Percentiles rank a stretch among this genome's conserved stretches.
Evolutionary conservation across 2,329 filamentous ascomycete species (phyloP).

Genomic region (Venturia effusa): DNA sequence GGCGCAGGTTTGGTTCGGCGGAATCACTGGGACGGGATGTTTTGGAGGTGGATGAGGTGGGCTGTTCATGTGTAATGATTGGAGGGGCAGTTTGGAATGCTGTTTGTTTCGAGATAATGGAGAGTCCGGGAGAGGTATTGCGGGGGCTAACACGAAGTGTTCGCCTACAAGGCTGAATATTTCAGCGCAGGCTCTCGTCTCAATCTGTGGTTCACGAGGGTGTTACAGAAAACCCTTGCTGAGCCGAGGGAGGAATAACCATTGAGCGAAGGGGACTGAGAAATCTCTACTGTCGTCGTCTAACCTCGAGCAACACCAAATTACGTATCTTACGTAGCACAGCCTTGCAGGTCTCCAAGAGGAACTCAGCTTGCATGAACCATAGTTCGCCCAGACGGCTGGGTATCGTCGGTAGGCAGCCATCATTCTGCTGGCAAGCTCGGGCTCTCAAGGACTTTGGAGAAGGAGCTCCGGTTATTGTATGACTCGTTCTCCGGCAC

Average conservation of each 20-base stretch:
- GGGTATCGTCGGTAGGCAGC: background rate
- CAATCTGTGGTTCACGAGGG: background rate
- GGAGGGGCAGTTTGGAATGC: background rate
- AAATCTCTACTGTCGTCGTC: background rate
- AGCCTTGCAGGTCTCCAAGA: background rate
- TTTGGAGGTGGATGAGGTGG: background rate
- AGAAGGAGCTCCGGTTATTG: background rate
- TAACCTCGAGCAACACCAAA: background rate
- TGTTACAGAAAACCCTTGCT: background rate
- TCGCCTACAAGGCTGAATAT: background rate
- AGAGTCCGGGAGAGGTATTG: too few relatives aligned
- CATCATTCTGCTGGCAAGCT: background rate
- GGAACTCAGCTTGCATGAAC: constrained; percentile 8
- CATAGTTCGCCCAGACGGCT: constrained; percentile 5
- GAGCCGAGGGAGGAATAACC: background rate
- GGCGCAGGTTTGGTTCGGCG: background rate
- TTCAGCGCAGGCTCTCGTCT: background rate
- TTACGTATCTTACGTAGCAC: background rate
- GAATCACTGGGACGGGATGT: background rate
- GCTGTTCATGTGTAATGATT: too few relatives aligned
- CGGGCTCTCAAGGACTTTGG: background rate
- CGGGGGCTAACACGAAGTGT: too few relatives aligned
- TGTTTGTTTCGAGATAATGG: background rate
- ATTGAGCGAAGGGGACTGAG: background rate
- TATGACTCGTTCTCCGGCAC: background rate